Evolutionary conservation across 306 rosid genomes (phyloP).

Genomic region (Fragaria vesca): DNA sequence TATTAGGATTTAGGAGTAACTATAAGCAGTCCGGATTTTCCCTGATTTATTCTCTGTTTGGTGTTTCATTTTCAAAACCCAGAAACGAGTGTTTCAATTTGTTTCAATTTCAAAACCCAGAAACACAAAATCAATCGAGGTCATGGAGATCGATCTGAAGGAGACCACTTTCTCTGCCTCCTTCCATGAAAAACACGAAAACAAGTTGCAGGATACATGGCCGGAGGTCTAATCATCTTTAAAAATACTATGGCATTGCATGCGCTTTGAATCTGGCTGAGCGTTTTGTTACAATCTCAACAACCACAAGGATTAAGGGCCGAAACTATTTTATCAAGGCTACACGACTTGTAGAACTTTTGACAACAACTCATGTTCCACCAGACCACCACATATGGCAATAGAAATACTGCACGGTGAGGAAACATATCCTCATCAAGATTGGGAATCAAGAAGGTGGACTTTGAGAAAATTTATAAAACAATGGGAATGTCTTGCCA

Average conservation of each 20-base stretch:
- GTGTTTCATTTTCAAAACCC: too few relatives aligned
- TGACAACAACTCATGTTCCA: background rate
- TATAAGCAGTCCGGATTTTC: too few relatives aligned
- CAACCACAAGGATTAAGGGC: background rate
- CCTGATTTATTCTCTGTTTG: too few relatives aligned
- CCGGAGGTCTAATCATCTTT: background rate
- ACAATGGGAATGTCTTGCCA: background rate
- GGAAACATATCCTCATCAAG: background rate
- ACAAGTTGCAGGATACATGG: background rate
- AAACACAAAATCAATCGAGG: too few relatives aligned
- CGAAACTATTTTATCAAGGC: background rate
- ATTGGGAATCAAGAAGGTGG: constrained; percentile 2
- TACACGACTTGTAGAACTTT: background rate
- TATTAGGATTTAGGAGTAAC: too few relatives aligned
- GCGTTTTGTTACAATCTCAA: background rate
- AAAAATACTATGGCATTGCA: background rate
- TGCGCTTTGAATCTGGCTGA: background rate
- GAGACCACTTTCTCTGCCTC: too few relatives aligned
- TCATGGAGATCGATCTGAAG: too few relatives aligned
- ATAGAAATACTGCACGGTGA: background rate
- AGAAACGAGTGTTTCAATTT: too few relatives aligned
- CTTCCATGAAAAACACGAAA: too few relatives aligned
- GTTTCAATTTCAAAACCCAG: too few relatives aligned
- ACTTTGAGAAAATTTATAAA: background rate
- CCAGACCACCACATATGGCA: background rate